Base-by-base conservation (phyloP, 2,329 filamentous ascomycete species). In the Xylaria sp. region DNA sequence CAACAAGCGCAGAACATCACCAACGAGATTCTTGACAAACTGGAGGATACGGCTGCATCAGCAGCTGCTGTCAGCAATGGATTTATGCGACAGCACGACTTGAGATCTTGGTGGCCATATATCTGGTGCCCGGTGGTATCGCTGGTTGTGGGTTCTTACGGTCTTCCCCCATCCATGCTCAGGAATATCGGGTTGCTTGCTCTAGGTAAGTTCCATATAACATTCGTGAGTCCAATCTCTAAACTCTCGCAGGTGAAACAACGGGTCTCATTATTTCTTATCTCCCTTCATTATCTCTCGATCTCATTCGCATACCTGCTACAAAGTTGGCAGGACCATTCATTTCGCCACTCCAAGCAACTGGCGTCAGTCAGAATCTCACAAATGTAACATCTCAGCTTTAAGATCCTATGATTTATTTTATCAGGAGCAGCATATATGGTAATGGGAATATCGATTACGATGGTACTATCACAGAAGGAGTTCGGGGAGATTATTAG, bases 81-180 rank as follows among this genome's bases (percentile, higher is more conserved):
- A 10, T 65, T 78, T n/a, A 58, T 63, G 8, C 72, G 56, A 20
- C 67, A 69, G 39, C 65, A 63, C 8, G 63, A 68, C 7, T 48
- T 61, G 2, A 63, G 64, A 18, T 76, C 74, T 2, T 76, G 75
- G 74, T 80, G 78, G 78, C 76, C 76, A 9, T 78, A 78, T 54
- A 72, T 80, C 34, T 78, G 74, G 74, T 79, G 77, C 58, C 78
- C 78, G 1, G 73, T 72, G 18, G 76, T 69, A 52, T 78, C 78
- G 23, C 65, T 80, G 1, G 71, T 78, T 10, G 67, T 80, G 59
- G 78, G 78, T 28, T 80, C 78, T 0, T 80, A 80, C 44, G 77
- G 78, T 1, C 75, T 80, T 48, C 75, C 78, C 44, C 76, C 78
- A 31, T 80, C 78, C 10, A 63, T 71, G 10, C 25, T 74, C 23